Evolutionary conservation across 2,329 filamentous ascomycete species (phyloP).

Genomic region (Sclerotiophoma versabilis): DNA sequence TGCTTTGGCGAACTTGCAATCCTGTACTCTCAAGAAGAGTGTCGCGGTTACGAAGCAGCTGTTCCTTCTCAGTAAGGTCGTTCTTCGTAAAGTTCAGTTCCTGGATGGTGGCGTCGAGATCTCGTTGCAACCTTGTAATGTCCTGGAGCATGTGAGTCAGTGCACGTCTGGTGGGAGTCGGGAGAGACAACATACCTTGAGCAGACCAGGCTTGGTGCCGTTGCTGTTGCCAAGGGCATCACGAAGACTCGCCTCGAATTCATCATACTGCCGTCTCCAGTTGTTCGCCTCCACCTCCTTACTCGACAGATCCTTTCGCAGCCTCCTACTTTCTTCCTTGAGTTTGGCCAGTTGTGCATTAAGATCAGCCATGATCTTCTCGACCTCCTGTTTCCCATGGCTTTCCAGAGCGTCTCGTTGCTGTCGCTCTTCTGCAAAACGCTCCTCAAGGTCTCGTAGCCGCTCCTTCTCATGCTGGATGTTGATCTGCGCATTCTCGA

Average conservation of each 20-base stretch:
- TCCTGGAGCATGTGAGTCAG: constrained; percentile 59
- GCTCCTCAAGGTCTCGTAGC: constrained; percentile 60
- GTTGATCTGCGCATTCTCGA: constrained; percentile 79
- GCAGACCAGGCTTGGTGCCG: constrained; percentile 82
- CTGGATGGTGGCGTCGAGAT: constrained; percentile 82
- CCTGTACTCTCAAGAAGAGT: constrained; percentile 85
- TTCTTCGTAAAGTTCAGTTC: constrained; percentile 82
- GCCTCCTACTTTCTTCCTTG: constrained; percentile 83
- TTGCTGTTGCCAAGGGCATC: constrained; percentile 87
- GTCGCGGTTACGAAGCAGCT: constrained; percentile 87
- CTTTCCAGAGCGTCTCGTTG: constrained; percentile 87
- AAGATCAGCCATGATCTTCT: constrained; percentile 90
- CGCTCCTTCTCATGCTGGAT: constrained; percentile 86
- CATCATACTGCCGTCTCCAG: constrained; percentile 89
- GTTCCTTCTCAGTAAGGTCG: constrained; percentile 86
- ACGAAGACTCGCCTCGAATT: constrained; percentile 87
- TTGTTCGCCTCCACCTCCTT: constrained; percentile 88
- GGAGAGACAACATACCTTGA: constrained; percentile 65
- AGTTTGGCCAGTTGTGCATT: constrained; percentile 81
- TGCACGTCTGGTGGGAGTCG: neutral
- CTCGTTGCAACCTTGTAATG: constrained; percentile 85
- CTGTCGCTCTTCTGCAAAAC: constrained; percentile 79
- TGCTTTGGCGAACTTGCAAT: constrained; percentile 82
- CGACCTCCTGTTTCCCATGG: constrained; percentile 92
- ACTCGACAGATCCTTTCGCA: constrained; percentile 82